Conservation (phyloP, 192 early-diverging fungal genomes). For the Entophlyctis luteolus region DNA sequence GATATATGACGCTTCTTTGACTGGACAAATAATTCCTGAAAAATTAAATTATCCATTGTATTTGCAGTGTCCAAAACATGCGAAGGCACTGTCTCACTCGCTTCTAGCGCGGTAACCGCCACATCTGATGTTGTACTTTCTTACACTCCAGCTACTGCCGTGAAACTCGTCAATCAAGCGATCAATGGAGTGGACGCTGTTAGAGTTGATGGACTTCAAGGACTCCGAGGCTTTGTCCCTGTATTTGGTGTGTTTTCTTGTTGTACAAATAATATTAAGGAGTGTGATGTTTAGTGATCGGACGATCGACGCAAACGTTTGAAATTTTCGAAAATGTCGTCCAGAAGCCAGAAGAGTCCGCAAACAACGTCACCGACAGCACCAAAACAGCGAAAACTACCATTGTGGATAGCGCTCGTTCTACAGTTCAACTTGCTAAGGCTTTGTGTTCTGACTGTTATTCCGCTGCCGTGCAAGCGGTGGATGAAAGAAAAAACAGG, state of each 20-base stretch:
- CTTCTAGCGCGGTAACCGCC: not conserved
- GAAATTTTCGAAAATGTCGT: slow-evolving; percentile 6
- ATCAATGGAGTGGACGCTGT: not conserved
- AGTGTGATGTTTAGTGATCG: too few species aligned
- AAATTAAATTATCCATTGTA: too few species aligned
- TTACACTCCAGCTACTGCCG: slow-evolving; percentile 6
- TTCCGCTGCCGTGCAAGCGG: too few species aligned
- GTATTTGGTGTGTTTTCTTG: slow-evolving; percentile 9
- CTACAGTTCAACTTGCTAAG: too few species aligned
- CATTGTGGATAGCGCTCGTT: too few species aligned
- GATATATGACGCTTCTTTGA: too few species aligned
- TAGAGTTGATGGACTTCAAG: not conserved
- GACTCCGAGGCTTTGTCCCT: not conserved
- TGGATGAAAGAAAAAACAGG: not conserved
- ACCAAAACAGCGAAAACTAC: too few species aligned
- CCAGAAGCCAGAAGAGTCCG: not conserved
- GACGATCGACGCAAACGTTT: not conserved
- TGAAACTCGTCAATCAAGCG: not conserved
- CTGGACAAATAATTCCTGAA: too few species aligned
- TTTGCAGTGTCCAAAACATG: too few species aligned
- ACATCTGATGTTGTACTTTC: not conserved
- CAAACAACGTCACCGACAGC: not conserved
- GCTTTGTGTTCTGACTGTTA: too few species aligned
- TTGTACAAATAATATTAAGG: too few species aligned
- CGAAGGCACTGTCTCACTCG: not conserved